phyloP scores from a whole-genome alignment of 2,329 filamentous ascomycete genomes.

The Alternaria conjuncta region DNA sequence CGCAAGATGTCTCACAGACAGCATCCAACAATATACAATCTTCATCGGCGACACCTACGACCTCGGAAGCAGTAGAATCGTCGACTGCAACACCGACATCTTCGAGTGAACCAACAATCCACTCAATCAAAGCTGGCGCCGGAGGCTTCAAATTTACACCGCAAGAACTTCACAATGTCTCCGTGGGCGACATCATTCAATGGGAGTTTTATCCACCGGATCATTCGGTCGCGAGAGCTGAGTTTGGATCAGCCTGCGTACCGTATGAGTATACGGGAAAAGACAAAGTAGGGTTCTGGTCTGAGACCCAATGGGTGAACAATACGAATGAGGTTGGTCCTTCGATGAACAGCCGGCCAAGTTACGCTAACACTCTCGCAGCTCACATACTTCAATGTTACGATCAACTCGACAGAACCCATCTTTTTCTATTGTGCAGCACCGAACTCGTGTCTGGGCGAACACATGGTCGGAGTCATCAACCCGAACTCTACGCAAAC shows the following conservation, averaged over 20 bases:
- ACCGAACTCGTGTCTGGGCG: constrained; percentile 66
- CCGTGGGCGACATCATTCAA: constrained; percentile 47
- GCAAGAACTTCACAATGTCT: constrained; percentile 43
- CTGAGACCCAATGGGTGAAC: constrained; percentile 32
- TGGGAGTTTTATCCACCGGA: constrained; percentile 51
- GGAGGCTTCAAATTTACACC: constrained; percentile 47
- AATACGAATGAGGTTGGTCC: constrained; percentile 34
- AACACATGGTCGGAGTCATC: constrained; percentile 78
- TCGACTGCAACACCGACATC: constrained; percentile 17
- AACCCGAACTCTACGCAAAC: constrained; percentile 61
- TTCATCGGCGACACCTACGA: not conserved
- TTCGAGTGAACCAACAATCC: constrained; percentile 28
- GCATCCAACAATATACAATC: not conserved
- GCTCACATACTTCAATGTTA: constrained; percentile 41
- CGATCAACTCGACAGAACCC: constrained; percentile 44
- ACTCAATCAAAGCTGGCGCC: constrained; percentile 48
- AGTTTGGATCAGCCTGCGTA: constrained; percentile 49
- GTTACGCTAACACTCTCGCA: constrained; percentile 15
- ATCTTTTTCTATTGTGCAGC: constrained; percentile 58
- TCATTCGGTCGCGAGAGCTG: constrained; percentile 52
- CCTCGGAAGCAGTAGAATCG: constrained; percentile 6
- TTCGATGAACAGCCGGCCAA: not conserved
- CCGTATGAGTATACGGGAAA: constrained; percentile 45
- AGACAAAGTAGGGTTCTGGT: constrained; percentile 42
- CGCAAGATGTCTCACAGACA: constrained; percentile 2